Base-by-base conservation (phyloP, 2,329 filamentous ascomycete species). In the Penicillium hordei region DNA sequence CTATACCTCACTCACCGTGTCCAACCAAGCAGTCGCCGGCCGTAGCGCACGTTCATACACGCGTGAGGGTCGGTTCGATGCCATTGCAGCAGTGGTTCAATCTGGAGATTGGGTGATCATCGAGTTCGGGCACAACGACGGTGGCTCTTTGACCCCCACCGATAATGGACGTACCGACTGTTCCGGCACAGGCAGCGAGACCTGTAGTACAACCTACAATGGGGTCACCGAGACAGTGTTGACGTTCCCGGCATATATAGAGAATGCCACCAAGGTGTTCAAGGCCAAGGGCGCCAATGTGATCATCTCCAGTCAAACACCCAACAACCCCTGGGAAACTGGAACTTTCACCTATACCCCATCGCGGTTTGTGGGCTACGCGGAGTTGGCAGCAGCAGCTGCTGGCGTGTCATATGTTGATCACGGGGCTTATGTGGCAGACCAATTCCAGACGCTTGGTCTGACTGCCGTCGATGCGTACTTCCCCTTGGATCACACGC, bases 51-150 rank as follows among this genome's bases (percentile, higher is more conserved):
- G 87, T 46, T 88, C 85, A 23, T 90, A 81, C 74, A 87, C 82
- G 1, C 81, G 84, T 48, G 87, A 90, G 73, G 84, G 83, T 9
- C 84, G 84, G 15, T 90, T 90, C 75, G 72, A 79, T 17, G 78
- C 77, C 0, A 82, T 90, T 52, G 80, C 82, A 46, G 72, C 78
- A 33, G 66, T 77, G 2, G 76, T 89, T 25, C 63, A 81, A 67
- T 55, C 77, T 1, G 85, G 84, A 33, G 87, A 90, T 71, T 86
- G 84, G 71, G 86, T 89, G 1, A 78, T 89, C 52, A 88, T 90
- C 52, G 87, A 89, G 65, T 89, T 90, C 65, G 87, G 88, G 0
- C 87, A 90, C 76, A 90, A 90, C 65, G 88, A 90, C 63, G 87
- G 86, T 23, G 86, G 86, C 1, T 81, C 81, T 0, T 75, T 86